Evolutionary conservation across 768 basidiomycete genomes (phyloP), one percentile per base, ranked within the genome.

Genomic region (Russula emetica): DNA sequence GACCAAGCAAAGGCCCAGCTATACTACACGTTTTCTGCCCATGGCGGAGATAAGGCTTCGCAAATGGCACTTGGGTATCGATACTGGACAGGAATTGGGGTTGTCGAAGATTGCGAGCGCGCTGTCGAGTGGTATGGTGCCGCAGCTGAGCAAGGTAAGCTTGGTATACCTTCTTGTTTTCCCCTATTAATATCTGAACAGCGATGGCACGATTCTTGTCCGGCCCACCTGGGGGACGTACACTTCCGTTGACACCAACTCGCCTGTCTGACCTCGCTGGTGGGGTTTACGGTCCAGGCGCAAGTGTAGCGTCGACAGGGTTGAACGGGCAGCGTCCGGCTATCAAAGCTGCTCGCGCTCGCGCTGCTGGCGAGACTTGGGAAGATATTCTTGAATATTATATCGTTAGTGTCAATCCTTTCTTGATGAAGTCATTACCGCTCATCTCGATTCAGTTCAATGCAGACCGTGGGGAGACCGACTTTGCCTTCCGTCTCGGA

Each of bases 1-100:
- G 82, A 90, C 63, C 88, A 91, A 72, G 86, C 87, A 16, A 86
- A 86, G 74, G 94, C 95, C 0, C 86, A 96, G 66, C 79, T 98
- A 0, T 90, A 96, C 70, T 94, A 94, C 73, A 97, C 95, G 0
- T 98, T 98, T 70, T 87, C 95, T 4, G 94, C 93, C 1, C 86
- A 94, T 56, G 88, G 89, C 2, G 92, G 89, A 0, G 83, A 94
- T 75, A 85, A 86, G 69, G 88, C 90, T 6, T 90, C 96, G 0
- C 87, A 94, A 72, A 94, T 96, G 92, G 85, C 93, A 2, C 79
- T 98, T 36, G 97, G 87, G 0, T 98, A 96, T 74, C 84, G 94
- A 30, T 87, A 95, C 71, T 98, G 94, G 95, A 87, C 90, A 44
- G 97, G 97, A 1, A 97, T 99, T 62, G 92, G 95, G 13, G 88